Evolutionary conservation across 2,329 filamentous ascomycete species (phyloP), one percentile per base, ranked within the genome.

Genomic region (Graphilbum fragrans): DNA sequence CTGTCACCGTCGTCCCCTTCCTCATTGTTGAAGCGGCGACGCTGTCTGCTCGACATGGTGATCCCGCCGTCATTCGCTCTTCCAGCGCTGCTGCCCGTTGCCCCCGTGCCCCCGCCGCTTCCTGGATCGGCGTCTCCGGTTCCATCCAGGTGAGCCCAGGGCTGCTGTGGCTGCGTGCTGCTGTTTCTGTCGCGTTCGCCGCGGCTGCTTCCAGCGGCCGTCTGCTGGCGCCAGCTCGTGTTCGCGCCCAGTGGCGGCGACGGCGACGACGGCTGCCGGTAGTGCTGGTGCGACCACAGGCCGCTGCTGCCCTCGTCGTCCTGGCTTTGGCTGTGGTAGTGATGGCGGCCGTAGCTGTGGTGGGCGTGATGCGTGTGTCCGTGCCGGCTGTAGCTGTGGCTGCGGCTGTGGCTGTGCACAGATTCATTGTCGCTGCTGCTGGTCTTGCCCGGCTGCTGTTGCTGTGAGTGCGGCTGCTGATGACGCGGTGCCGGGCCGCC

Each of bases 41-140:
- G 47, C 2, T 37, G 39, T 1, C 46, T 37, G n/a, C 39, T 20
- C 23, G 37, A 34, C 46, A 49, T 49, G 2, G 41, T 44, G 3
- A 47, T 39, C 5, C 42, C 44, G 10, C 43, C 36, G 38, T 43
- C 42, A 5, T 45, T 50, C 52, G 43, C 57, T 51, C 35, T 55
- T 55, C 48, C 62, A 44, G 57, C 63, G 47, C 37, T 46, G 40
- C 35, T 48, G 53, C 61, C 58, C 31, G 62, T 65, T 23, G 54
- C 54, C 33, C 58, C 58, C 27, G 58, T 52, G 40, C 57, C 45
- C 59, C 21, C 38, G 31, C 31, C n/a, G n/a, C n/a, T n/a, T n/a
- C n/a, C n/a, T n/a, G n/a, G n/a, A n/a, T n/a, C n/a, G n/a, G n/a
- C n/a, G 34, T 21, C 35, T 42, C 20, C n/a, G n/a, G 29, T 29